Evolutionary conservation across 768 basidiomycete genomes (phyloP).

Genomic region (Leucosporidium creatinivorum): DNA sequence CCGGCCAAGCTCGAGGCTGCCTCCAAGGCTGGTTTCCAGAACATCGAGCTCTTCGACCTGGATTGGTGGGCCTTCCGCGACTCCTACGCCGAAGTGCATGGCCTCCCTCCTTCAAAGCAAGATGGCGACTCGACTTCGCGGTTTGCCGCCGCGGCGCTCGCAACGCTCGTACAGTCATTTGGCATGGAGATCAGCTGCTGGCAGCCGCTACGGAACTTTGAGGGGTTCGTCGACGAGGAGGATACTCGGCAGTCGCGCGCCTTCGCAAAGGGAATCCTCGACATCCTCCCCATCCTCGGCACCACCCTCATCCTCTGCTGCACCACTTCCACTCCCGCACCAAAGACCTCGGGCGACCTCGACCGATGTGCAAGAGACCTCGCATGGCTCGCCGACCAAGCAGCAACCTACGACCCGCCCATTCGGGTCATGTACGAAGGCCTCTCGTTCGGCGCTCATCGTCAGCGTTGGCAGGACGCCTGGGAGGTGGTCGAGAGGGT

Average conservation of each 20-base stretch:
- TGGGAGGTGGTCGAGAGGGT: constrained; percentile 43
- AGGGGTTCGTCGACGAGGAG: constrained; percentile 40
- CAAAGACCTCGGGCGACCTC: constrained; percentile 31
- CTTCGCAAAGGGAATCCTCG: constrained; percentile 41
- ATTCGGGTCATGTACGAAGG: constrained; percentile 35
- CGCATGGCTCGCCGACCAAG: constrained; percentile 41
- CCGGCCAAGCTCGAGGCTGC: constrained; percentile 40
- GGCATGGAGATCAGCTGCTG: constrained; percentile 40
- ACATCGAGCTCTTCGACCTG: constrained; percentile 42
- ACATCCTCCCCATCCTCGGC: constrained; percentile 40
- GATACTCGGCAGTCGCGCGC: constrained; percentile 38
- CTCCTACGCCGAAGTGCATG: constrained; percentile 37
- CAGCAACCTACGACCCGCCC: constrained; percentile 38
- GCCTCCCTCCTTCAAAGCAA: constrained; percentile 34
- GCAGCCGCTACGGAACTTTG: constrained; percentile 45
- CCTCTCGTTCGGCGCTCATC: constrained; percentile 42
- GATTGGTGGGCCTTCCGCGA: constrained; percentile 37
- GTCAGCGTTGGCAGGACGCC: constrained; percentile 43
- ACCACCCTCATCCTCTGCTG: constrained; percentile 44
- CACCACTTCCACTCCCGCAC: constrained; percentile 40
- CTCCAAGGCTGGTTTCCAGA: constrained; percentile 25
- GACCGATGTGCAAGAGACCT: constrained; percentile 38
- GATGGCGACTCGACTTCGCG: constrained; percentile 31
- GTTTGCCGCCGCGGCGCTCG: constrained; percentile 38
- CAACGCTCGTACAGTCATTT: constrained; percentile 8